Evolutionary conservation across 23 red algal species (phyloP), one percentile per base, ranked within the genome.

Genomic region (Chondrus crispus): DNA sequence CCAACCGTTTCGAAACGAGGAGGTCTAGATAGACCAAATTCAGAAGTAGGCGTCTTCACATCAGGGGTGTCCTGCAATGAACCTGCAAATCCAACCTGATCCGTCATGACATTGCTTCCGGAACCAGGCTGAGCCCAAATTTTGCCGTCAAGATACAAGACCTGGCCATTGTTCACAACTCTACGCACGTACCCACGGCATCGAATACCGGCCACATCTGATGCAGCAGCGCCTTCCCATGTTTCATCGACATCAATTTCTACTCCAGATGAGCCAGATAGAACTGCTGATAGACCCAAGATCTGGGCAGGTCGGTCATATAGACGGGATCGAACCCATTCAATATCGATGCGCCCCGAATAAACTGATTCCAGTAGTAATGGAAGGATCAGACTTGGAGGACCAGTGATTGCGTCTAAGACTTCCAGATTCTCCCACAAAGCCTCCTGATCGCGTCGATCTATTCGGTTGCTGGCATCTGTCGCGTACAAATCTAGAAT

Each of bases 401-500:
- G 94, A 22, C 97, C 94, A 43, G 91, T 95, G 20, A 99, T 63
- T 5, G 85, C 91, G 80, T 99, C 97, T 32, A 99, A 93, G 38
- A 92, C 80, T 60, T 99, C 97, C 50, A 96, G 80, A 39, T 80
- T 78, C 46, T 99, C 97, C 93, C 93, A 99, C 33, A 99, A 72
- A 19, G 97, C 97, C 50, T 99, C 97, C 42, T 90, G 83, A 88
- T 99, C 86, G 19, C 30, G 35, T 22, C 63, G 68, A 14, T 60
- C 44, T 9, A 98, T 90, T 24, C 81, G 80, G n/a, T 82, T 57
- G 18, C 80, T 85, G 8, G 64, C 87, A 16, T 85, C 74, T 5
- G 81, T 68, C 6, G 89, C 90, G 42, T 63, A 98, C 46, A 98
- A 88, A 85, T 96, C 90, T 20, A 91, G 50, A 20, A 98, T 88